phyloP scores from a whole-genome alignment of 2,329 filamentous ascomycete genomes.

The Dactylellina sp. region DNA sequence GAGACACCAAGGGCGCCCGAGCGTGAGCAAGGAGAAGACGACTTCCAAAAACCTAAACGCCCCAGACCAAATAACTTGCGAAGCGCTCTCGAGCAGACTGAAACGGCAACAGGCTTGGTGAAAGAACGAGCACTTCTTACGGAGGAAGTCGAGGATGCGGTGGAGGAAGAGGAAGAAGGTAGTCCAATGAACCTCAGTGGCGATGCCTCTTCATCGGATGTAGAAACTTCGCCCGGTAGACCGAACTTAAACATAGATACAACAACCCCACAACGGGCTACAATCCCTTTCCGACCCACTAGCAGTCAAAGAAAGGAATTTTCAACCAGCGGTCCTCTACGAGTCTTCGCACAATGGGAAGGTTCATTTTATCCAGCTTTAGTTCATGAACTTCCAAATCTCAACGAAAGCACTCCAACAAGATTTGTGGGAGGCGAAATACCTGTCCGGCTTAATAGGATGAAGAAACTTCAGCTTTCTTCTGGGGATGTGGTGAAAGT shows the following conservation, averaged over 20 bases:
- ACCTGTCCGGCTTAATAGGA: slow-evolving; percentile 24
- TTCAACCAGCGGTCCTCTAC: neutral
- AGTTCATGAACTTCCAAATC: slow-evolving; percentile 16
- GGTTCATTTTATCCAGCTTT: slow-evolving; percentile 17
- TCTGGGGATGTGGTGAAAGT: slow-evolving; percentile 20
- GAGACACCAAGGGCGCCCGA: neutral
- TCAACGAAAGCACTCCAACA: slow-evolving; percentile 20
- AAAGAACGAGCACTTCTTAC: neutral
- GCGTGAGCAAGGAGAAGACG: neutral
- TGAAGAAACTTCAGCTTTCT: slow-evolving; percentile 29
- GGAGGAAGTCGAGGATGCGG: neutral
- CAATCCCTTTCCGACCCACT: slow-evolving; percentile 25
- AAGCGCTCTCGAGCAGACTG: neutral
- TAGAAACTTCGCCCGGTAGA: neutral
- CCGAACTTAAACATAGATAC: neutral
- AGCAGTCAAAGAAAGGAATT: slow-evolving; percentile 20
- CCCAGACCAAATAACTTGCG: slow-evolving; percentile 1
- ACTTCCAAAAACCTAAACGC: slow-evolving; percentile 14
- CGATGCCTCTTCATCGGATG: neutral
- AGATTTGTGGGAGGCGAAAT: slow-evolving; percentile 22
- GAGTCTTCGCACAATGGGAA: slow-evolving; percentile 31
- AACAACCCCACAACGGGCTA: slow-evolving; percentile 15
- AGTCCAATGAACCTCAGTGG: slow-evolving; percentile 26
- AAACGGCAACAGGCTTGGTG: neutral
- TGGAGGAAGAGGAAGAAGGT: neutral